phyloP scores from a whole-genome alignment of 2,329 filamentous ascomycete genomes.

The Alternaria infectoria region DNA sequence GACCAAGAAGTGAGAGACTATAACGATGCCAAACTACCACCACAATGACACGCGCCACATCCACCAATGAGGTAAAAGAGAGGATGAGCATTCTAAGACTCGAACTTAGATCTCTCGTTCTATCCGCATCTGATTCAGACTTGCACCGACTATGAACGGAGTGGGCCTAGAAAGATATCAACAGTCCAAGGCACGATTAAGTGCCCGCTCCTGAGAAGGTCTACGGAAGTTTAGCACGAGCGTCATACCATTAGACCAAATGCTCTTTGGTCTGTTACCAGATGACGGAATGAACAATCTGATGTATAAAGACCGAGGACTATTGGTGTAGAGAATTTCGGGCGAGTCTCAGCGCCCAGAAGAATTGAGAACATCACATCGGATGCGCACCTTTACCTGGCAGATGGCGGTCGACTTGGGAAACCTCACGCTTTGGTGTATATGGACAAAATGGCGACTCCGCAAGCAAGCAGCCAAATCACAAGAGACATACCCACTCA shows the following conservation, averaged over 20 bases:
- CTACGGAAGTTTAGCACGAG: not conserved
- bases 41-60: not conserved
- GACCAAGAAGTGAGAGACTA: not conserved
- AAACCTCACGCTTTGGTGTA: too few relatives aligned
- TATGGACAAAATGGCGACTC: too few relatives aligned
- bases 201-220: not conserved
- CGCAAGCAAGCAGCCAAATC: too few relatives aligned
- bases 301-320: not conserved
- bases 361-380: not conserved
- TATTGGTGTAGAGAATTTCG: not conserved
- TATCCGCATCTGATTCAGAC: not conserved
- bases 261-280: not conserved
- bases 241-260: not conserved
- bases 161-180: not conserved
- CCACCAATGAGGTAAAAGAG: not conserved
- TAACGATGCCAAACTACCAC: not conserved
- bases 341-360: not conserved
- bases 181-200: not conserved
- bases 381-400: not conserved
- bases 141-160: not conserved
- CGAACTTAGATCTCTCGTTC: slow-evolving; percentile 3
- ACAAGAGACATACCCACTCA: not conserved
- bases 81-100: not conserved
- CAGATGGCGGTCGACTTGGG: not conserved
- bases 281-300: not conserved